Evolutionary conservation across 2,329 filamentous ascomycete genomes (phyloP).

Genomic region (Aspergillus pseudoglaucus): DNA sequence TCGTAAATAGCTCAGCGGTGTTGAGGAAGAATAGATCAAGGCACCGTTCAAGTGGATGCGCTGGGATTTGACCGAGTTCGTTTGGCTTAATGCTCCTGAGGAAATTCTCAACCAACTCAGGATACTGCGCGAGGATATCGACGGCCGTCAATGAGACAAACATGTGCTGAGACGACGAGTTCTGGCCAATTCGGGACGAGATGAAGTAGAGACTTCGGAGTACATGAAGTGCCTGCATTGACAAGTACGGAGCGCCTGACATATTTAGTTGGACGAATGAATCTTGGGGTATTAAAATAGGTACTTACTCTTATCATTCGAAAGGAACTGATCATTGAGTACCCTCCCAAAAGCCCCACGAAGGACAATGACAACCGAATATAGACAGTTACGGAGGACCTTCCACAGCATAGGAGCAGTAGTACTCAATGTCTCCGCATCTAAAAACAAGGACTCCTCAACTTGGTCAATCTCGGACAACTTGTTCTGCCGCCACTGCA

Average conservation of each 20-base stretch:
- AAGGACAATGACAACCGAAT: constrained; percentile 67
- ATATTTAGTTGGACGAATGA: constrained; percentile 5
- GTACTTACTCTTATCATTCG: constrained; percentile 43
- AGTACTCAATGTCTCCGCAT: constrained; percentile 56
- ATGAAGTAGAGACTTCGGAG: constrained; percentile 78
- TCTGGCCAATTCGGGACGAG: constrained; percentile 64
- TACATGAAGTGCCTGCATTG: constrained; percentile 63
- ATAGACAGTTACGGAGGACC: constrained; percentile 67
- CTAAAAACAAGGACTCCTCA: constrained; percentile 58
- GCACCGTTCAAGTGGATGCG: constrained; percentile 61
- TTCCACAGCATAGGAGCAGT: constrained; percentile 70
- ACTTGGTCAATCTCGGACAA: constrained; percentile 66
- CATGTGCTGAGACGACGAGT: constrained; percentile 72
- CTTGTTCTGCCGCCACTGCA: constrained; percentile 68
- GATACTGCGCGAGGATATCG: constrained; percentile 70
- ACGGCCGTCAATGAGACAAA: constrained; percentile 79
- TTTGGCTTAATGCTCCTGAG: constrained; percentile 56
- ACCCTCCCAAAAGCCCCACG: constrained; percentile 64
- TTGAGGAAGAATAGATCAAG: constrained; percentile 88
- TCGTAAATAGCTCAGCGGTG: constrained; percentile 72
- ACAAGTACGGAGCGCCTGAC: constrained; percentile 57
- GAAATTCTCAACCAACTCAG: constrained; percentile 59
- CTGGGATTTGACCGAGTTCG: constrained; percentile 51
- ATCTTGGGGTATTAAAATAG: background rate
- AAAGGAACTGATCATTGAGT: constrained; percentile 51